These are phyloP conservation scores for Fonsecaea monophora DNA, from an alignment of 2,329 filamentous ascomycete genomes.

Conservation along the genomic window DNA sequence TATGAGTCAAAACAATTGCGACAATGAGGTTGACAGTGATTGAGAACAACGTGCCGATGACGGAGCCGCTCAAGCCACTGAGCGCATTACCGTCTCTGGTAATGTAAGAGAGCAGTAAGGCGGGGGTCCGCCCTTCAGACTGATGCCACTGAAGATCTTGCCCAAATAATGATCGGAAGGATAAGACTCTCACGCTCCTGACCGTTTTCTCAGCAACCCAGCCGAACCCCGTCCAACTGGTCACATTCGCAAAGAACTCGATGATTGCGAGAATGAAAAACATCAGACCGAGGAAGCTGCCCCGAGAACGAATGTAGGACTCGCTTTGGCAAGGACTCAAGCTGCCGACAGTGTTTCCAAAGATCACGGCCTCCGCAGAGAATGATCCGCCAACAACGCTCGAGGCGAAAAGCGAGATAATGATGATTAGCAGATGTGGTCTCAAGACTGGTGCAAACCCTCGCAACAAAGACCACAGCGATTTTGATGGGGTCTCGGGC, in stretches of 20 bases:
- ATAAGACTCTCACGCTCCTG: slow-evolving; percentile 32
- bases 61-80: slow-evolving; percentile 44
- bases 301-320: slow-evolving; percentile 56
- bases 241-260: slow-evolving; percentile 67
- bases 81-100: slow-evolving; percentile 72
- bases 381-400: slow-evolving; percentile 65
- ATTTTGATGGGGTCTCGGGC: slow-evolving; percentile 16
- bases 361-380: slow-evolving; percentile 64
- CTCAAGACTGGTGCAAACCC: slow-evolving; percentile 50
- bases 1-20: slow-evolving; percentile 71
- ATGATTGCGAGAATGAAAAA: slow-evolving; percentile 67
- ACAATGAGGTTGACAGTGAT: slow-evolving; percentile 67
- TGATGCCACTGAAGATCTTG: slow-evolving; percentile 63
- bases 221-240: slow-evolving; percentile 39
- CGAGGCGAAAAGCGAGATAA: slow-evolving; percentile 59
- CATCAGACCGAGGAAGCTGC: slow-evolving; percentile 63
- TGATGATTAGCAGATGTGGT: slow-evolving; percentile 54
- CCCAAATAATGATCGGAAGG: slow-evolving; percentile 35
- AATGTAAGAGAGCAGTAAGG: slow-evolving; percentile 69
- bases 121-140: slow-evolving; percentile 66
- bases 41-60: slow-evolving; percentile 34
- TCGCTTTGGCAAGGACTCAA: slow-evolving; percentile 62
- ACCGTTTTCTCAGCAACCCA: slow-evolving; percentile 33
- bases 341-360: slow-evolving; percentile 65
- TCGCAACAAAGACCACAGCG: slow-evolving; percentile 38